These are phyloP conservation scores for Euphorbia peplus DNA, from an alignment of 345 rosid genomes.

Conservation along the genomic window DNA sequence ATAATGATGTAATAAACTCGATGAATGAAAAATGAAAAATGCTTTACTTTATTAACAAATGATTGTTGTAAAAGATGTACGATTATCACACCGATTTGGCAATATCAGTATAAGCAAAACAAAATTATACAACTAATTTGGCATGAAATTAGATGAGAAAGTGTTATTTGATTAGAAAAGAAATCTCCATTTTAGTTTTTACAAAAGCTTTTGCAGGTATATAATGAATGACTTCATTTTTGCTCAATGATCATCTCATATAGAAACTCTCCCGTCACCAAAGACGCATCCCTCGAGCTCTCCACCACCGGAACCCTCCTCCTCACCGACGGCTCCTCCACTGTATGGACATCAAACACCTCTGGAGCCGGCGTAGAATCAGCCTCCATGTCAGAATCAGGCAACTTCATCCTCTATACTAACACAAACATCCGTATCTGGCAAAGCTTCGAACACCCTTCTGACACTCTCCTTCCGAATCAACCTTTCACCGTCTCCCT, in stretches of 20 bases:
- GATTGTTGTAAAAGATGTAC: too few species aligned
- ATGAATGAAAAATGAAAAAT: too few species aligned
- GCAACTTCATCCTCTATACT: conserved; percentile 66
- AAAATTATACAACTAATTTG: too few species aligned
- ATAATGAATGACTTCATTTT: conserved; percentile 19
- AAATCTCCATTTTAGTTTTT: conserved; percentile 23
- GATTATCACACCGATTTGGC: too few species aligned
- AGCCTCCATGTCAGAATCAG: conserved; percentile 72
- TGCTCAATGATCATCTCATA: conserved; percentile 49
- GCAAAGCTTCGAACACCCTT: conserved; percentile 81
- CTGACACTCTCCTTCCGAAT: conserved; percentile 81
- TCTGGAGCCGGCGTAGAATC: conserved; percentile 44
- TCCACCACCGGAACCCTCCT: conserved; percentile 68
- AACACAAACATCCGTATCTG: conserved; percentile 40
- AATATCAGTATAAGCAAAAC: too few species aligned
- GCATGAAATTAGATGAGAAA: not conserved
- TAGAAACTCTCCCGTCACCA: conserved; percentile 79
- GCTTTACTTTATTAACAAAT: too few species aligned
- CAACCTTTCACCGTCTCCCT: conserved; percentile 71
- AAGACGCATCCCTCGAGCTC: conserved; percentile 66
- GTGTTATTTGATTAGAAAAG: conserved; percentile 7
- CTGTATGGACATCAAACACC: conserved; percentile 76
- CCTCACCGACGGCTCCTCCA: conserved; percentile 45
- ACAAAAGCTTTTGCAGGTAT: conserved; percentile 42
- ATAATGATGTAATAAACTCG: too few species aligned